Evolutionary conservation across 139 green algal species (phyloP).

Genomic region (Dunaliella primolecta): DNA sequence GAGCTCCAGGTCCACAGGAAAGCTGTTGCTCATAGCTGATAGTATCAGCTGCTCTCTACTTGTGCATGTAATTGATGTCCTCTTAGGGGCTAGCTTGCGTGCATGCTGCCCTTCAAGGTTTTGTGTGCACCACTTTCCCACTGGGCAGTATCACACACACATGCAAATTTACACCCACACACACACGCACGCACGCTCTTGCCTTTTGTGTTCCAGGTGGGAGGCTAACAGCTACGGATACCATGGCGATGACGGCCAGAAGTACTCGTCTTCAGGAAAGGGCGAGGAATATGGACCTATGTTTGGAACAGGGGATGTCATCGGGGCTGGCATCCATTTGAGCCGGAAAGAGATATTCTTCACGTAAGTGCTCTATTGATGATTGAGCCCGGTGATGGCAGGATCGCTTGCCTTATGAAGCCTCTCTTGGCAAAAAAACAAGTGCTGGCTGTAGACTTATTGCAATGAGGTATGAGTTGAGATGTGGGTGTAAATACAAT

Average conservation of each 20-base stretch:
- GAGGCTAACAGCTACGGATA: conserved; percentile 84
- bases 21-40: too few species aligned
- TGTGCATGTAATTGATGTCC: too few species aligned
- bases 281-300: conserved; percentile 76
- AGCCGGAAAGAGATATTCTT: conserved; percentile 85
- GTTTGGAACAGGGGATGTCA: conserved; percentile 69
- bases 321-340: conserved; percentile 81
- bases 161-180: too few species aligned
- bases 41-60: too few species aligned
- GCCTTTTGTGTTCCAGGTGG: conserved; percentile 47
- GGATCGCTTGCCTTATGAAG: neutral
- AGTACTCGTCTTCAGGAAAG: conserved; percentile 46
- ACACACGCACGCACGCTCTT: too few species aligned
- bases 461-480: neutral
- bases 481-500: too few species aligned
- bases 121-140: too few species aligned
- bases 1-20: too few species aligned
- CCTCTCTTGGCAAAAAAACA: neutral
- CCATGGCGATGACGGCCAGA: conserved; percentile 81
- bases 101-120: too few species aligned
- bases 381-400: neutral
- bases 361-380: conserved; percentile 58
- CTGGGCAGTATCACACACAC: too few species aligned
- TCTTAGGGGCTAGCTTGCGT: too few species aligned
- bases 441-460: neutral